Base-by-base conservation (phyloP, 768 basidiomycete species). In the Boletus speciosus region DNA sequence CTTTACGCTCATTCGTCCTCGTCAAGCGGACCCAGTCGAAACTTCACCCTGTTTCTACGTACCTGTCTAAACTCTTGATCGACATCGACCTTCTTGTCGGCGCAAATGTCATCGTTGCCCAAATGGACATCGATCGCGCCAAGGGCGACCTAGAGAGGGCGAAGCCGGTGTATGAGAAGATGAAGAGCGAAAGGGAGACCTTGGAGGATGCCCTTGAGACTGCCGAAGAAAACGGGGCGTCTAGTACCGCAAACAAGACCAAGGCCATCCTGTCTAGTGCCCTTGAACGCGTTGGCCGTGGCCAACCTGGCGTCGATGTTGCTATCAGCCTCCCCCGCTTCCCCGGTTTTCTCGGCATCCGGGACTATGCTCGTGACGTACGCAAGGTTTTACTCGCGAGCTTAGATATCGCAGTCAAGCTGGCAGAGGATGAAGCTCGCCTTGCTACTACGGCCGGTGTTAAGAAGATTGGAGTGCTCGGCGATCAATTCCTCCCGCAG, bases 21-120 rank as follows among this genome's bases (percentile, higher is more conserved):
- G 84, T 87, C 73, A 98, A 98, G 76, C 87, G 97, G 27, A 81
- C 88, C n/a, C 93, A 92, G 73, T 96, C 93, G 43, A 99, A 98
- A 74, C 86, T 99, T 41, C 85, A 90, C 23, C 97, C 97, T 15
- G 94, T 86, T 12, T 84, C 89, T 56, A 96, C 93, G 14, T 99
- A 96, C 73, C 81, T 99, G 47, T 80, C 81, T 61, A 86, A 96
- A 66, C 79, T 98, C n/a, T 81, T 99, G 55, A 77, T 84, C 47
- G 96, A 99, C 68, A 78, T 99, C 47, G 91, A 93, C 58, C 75
- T 97, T 25, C 84, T 99, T 54, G 88, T 89, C 4, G 77, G 84
- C 11, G 82, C 93, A 57, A 99, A 99, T 66, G 81, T 85, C 31
- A 83, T 93, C 55, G 84, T 93, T n/a, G 94, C 97, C 2, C 80